Evolutionary conservation across 2,329 filamentous ascomycete species (phyloP), one percentile per base, ranked within the genome.

Genomic region (Juglanconis oblonga): DNA sequence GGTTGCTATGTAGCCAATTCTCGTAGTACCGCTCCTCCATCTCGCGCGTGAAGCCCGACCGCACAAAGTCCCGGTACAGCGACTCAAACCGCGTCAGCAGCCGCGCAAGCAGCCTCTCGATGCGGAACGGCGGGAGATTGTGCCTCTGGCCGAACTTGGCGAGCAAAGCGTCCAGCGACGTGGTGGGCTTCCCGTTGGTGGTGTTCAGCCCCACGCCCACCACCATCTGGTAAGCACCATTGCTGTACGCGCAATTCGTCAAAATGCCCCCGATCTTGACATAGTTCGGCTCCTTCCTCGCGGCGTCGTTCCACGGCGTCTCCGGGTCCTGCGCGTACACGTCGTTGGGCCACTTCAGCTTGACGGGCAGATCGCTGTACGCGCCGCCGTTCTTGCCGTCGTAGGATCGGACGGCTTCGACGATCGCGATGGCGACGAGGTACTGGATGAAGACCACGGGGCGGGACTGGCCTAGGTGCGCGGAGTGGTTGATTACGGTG

Each of bases 271-370:
- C 92, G 57, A 99, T 93, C 70, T 99, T 99, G 65, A 92, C 87
- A 67, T 95, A 95, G 1, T 76, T 73, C 2, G 78, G 79, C 51
- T 79, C 55, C 47, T 38, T 40, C 4, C 14, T 53, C 24, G 36
- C 36, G 11, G 40, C 47, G 36, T 47, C 45, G 17, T 35, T 47
- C 52, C 53, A 61, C 17, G 61, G 61, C 17, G 36, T 80, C 56
- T 74, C 77, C 5, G 83, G 90, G 68, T 92, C 88, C 29, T 85
- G 79, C 38, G 36, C 74, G 87, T 86, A 94, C 57, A 99, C 91
- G 70, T 99, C 95, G 69, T 99, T 99, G 10, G 95, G 95, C 95
- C 95, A 99, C 74, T 99, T 99, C 36, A 99, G 77, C 71, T 90
- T 92, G 45, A 99, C 82, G 0, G 91, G 90, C 4, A 98, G 73